Conservation (phyloP, 1,139 yeast genomes). For the Yamadazyma conglobata region DNA sequence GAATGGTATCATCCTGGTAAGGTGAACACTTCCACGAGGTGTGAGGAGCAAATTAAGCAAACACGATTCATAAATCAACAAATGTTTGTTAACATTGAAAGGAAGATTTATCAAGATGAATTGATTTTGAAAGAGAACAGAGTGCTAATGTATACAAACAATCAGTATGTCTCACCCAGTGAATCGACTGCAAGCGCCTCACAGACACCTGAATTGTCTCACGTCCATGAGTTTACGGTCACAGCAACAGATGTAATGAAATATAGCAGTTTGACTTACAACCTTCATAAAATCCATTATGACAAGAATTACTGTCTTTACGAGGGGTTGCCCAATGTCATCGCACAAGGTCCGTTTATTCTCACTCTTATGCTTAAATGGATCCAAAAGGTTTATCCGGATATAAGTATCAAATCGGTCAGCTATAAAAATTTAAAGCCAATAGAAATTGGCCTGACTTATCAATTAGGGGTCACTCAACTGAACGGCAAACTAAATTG, state of each 20-base stretch:
- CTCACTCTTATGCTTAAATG: slow-evolving; percentile 57
- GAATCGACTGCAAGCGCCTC: slow-evolving; percentile 2
- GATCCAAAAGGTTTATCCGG: slow-evolving; percentile 21
- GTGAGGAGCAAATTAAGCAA: slow-evolving; percentile 43
- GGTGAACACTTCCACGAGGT: slow-evolving; percentile 31
- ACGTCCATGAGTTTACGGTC: slow-evolving; percentile 1
- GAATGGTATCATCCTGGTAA: slow-evolving; percentile 31
- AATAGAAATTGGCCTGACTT: slow-evolving; percentile 2
- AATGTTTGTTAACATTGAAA: slow-evolving; percentile 42
- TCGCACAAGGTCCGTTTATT: slow-evolving; percentile 83
- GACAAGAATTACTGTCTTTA: slow-evolving; percentile 50
- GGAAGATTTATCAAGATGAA: slow-evolving; percentile 18
- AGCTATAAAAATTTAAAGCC: slow-evolving; percentile 52
- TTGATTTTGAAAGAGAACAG: slow-evolving; percentile 26
- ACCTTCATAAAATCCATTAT: slow-evolving; percentile 80
- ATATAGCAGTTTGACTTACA: slow-evolving; percentile 72
- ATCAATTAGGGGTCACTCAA: slow-evolving; percentile 1
- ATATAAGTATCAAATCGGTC: slow-evolving; percentile 22
- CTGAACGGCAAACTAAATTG: not conserved
- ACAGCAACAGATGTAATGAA: slow-evolving; percentile 22
- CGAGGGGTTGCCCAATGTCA: slow-evolving; percentile 59
- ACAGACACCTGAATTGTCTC: no score
- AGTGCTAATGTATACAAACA: slow-evolving; percentile 36
- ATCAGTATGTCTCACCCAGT: slow-evolving; percentile 10
- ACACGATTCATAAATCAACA: slow-evolving; percentile 33